A percentile compares a stretch with the other conserved stretches of the same genome.
phyloP scores from a whole-genome alignment of 139 green algal species.

The Helicosporidium sp. region DNA sequence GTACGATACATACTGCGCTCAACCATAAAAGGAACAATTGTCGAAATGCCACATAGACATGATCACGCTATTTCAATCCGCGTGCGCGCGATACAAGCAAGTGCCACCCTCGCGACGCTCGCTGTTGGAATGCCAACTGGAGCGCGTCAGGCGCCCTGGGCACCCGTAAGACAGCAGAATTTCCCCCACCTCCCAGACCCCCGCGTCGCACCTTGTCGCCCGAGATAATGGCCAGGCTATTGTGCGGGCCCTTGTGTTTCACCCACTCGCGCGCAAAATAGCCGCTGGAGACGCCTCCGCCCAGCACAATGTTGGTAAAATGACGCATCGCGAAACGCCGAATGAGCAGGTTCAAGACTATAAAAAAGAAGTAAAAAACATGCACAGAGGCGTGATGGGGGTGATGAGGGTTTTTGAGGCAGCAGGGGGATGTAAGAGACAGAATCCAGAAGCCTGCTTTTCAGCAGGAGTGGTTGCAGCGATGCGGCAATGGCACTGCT shows the following conservation, averaged over 20 bases:
- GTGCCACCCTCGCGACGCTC: neutral
- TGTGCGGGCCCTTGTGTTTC: conserved; percentile 16
- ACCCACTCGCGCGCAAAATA: conserved; percentile 50
- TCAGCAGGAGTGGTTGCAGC: too few relatives aligned
- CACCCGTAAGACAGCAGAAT: neutral
- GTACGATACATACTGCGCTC: conserved; percentile 33
- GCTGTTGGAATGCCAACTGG: neutral
- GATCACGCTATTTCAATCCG: neutral
- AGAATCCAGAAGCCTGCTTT: too few relatives aligned
- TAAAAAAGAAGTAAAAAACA: too few relatives aligned
- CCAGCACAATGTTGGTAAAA: conserved; percentile 29
- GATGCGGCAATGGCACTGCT: too few relatives aligned
- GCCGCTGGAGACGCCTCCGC: conserved; percentile 49
- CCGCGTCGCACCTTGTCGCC: conserved; percentile 33
- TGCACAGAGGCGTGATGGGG: too few relatives aligned
- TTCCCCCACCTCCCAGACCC: neutral
- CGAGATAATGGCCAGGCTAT: conserved; percentile 48
- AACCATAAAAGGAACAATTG: neutral
- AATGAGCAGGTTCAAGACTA: too few relatives aligned
- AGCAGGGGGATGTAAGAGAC: too few relatives aligned
- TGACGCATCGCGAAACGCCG: too few relatives aligned
- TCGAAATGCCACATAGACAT: neutral
- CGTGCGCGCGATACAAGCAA: too few relatives aligned
- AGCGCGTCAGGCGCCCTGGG: neutral
- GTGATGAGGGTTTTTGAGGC: too few relatives aligned